Evolutionary conservation across 768 basidiomycete genomes (phyloP), one percentile per base, ranked within the genome.

Genomic region (Chalciporus piperatus): DNA sequence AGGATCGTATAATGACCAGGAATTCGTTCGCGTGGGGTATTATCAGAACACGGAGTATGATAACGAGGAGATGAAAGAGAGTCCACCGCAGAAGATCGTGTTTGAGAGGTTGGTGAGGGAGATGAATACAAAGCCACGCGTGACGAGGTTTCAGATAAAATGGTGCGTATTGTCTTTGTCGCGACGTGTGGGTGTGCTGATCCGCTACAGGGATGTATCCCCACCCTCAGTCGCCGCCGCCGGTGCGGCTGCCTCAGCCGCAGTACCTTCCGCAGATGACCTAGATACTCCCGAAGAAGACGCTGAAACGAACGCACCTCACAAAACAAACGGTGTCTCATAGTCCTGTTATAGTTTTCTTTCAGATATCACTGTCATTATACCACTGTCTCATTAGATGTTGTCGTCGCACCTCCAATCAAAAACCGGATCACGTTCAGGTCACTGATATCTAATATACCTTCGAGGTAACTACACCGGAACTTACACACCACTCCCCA

Each of bases 31-130:
- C 41, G 95, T 99, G 23, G 97, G 97, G 7, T 98, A 99, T 68
- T 99, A 99, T 70, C 97, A 98, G 72, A 95, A 98, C 65, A 98
- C 95, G 22, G 96, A 98, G 70, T 98, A 98, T 65, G 96, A 97
- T 68, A 92, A 89, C 60, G 90, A 93, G 47, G 92, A 92, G 70
- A 85, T 95, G 84, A 88, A 84, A 67, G 80, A 84, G 63, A 79
- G 71, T 13, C 87, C 85, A 14, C 87, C 90, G 8, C 76, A 79
- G 50, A 59, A 62, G 33, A 89, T 92, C 46, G 70, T 82, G 63
- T 89, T 93, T 65, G 88, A 94, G 22, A 74, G 84, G 41, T 72
- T 99, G 25, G 82, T 90, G 54, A 77, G 97, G 57, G 92, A 95
- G 61, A 86, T 98, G 67, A 93, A 85, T 58, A 78, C 85, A 45